Conservation (phyloP, 495 filamentous ascomycete species). For the Aspergillus nidulans region DNA sequence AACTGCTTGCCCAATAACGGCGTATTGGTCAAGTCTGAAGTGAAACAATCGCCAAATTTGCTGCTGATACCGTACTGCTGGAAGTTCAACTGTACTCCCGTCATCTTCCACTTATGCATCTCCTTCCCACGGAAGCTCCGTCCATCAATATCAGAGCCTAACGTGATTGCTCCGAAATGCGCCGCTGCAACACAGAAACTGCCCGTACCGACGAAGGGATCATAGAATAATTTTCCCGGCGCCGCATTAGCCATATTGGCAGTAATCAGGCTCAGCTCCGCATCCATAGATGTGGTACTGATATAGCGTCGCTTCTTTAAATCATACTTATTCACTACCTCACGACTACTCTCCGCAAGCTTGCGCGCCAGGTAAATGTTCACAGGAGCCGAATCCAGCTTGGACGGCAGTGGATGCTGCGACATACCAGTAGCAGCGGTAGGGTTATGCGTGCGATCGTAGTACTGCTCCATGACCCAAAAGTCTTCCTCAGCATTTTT, state of each 20-base stretch:
- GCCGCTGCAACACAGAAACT: slow-evolving; percentile 82
- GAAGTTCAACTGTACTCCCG: slow-evolving; percentile 69
- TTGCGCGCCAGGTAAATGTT: slow-evolving; percentile 67
- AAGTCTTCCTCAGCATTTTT: slow-evolving; percentile 68
- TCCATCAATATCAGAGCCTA: slow-evolving; percentile 91
- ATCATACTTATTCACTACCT: slow-evolving; percentile 69
- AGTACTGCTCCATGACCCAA: slow-evolving; percentile 75
- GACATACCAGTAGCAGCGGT: not conserved
- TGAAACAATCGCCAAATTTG: slow-evolving; percentile 68
- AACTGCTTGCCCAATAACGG: slow-evolving; percentile 58
- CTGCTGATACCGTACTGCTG: slow-evolving; percentile 69
- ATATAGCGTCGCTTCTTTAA: slow-evolving; percentile 93
- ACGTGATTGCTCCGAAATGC: slow-evolving; percentile 76
- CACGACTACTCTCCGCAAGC: slow-evolving; percentile 57
- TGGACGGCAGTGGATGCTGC: not conserved
- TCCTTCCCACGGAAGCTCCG: slow-evolving; percentile 73
- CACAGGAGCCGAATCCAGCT: slow-evolving; percentile 39
- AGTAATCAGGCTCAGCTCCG: slow-evolving; percentile 85
- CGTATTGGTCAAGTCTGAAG: slow-evolving; percentile 84
- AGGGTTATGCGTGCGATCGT: slow-evolving; percentile 29
- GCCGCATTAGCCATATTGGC: slow-evolving; percentile 83
- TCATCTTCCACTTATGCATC: slow-evolving; percentile 36
- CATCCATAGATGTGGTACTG: slow-evolving; percentile 94
- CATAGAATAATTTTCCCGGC: slow-evolving; percentile 79
- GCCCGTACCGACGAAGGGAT: slow-evolving; percentile 93